Conservation (phyloP, 495 filamentous ascomycete species). For the Penicillium coprophilum region DNA sequence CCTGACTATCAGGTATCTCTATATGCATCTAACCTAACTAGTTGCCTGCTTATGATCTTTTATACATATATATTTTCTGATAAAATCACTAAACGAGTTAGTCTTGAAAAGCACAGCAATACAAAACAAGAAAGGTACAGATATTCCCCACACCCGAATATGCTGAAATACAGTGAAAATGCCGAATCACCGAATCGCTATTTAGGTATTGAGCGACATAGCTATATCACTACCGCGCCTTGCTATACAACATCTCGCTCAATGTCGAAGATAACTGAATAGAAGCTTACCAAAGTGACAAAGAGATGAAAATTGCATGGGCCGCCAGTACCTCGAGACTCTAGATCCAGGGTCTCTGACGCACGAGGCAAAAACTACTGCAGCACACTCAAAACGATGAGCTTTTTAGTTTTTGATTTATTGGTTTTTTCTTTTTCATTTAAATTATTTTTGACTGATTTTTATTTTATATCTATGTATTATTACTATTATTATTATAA, state of each 20-base stretch:
- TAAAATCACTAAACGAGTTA: neutral
- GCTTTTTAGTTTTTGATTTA: conserved; percentile 19
- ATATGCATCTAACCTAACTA: conserved; percentile 1
- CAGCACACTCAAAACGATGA: conserved; percentile 37
- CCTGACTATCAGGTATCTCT: neutral
- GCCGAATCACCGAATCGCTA: too few species aligned
- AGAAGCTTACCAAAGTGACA: neutral
- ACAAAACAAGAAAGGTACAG: conserved; percentile 4
- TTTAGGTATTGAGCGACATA: too few species aligned
- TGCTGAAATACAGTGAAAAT: neutral
- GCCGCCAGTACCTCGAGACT: conserved; percentile 27
- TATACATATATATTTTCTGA: neutral
- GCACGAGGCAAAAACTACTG: conserved; percentile 40
- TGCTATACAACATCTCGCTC: too few species aligned
- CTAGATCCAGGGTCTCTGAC: conserved; percentile 38
- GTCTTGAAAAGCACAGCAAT: neutral
- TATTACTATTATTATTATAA: conserved; percentile 11
- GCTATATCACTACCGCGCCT: too few species aligned
- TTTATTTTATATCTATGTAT: conserved; percentile 12
- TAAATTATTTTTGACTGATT: too few species aligned
- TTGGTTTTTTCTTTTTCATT: conserved; percentile 11
- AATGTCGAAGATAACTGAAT: too few species aligned
- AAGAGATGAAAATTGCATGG: conserved; percentile 16
- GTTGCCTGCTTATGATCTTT: conserved; percentile 4
- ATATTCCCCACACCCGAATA: neutral